Base-by-base conservation (phyloP, 1,139 yeast genomes). In the Ogataea hybrid region DNA sequence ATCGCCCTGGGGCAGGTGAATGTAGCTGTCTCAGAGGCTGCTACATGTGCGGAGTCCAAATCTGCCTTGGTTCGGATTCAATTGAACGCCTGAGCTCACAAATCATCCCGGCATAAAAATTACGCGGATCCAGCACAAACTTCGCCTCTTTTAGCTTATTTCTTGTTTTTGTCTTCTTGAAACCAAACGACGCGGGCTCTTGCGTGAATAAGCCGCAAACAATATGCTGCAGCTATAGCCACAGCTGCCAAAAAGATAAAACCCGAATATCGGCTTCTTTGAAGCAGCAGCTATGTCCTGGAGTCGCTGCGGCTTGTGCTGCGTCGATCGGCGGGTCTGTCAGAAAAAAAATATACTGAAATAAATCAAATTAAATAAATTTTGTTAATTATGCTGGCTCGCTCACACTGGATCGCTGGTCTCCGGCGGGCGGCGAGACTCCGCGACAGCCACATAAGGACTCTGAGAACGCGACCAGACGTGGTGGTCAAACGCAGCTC, bases 111-210 rank as follows among this genome's bases (percentile, higher is more conserved):
- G 31, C 14, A 15, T n/a, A 31, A 33, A 33, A 30, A 35, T 27
- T 36, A 36, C 39, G 39, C 39, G 39, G 39, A 36, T 30, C 9
- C 11, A 11, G n/a, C 12, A 29, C 21, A 12, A 6, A 12, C 14
- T 7, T 20, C 39, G 32, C 33, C 33, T 15, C 30, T 33, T 5
- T 15, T 21, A 25, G 15, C 10, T 18, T 7, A 9, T 29, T 16
- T 17, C 17, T 15, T 15, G 32, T 16, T 15, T 11, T 29, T 29
- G 16, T 18, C 20, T 27, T 18, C 20, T 27, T 14, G 14, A 9
- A 11, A 12, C 38, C 38, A 28, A 29, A 35, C 17, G 21, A 35
- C 38, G 33, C 38, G 32, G 38, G 25, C 14, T 11, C 27, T 28
- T 15, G 18, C 31, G 20, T 8, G 15, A 28, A 28, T 23, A 11